phyloP scores from a whole-genome alignment of 768 basidiomycete species.

The Amanita thiersii region DNA sequence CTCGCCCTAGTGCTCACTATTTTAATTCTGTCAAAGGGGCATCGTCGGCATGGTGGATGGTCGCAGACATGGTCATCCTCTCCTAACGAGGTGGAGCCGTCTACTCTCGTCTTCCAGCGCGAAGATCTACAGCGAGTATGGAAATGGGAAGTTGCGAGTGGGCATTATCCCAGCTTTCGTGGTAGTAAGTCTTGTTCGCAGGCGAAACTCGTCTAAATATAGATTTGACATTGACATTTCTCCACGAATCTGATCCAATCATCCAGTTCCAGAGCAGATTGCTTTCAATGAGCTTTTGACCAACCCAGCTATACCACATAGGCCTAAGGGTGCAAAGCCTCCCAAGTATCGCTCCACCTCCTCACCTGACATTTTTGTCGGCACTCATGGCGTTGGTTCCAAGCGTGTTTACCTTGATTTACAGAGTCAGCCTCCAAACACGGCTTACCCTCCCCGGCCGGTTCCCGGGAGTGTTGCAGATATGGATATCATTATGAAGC shows the following conservation, averaged over 20 bases:
- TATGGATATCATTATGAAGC: constrained; percentile 77
- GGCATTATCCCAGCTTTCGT: constrained; percentile 75
- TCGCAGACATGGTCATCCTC: constrained; percentile 11
- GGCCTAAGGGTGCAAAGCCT: constrained; percentile 35
- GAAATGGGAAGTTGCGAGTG: constrained; percentile 89
- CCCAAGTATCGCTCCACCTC: constrained; percentile 41
- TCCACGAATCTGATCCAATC: too few species aligned
- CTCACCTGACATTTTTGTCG: constrained; percentile 29
- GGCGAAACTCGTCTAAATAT: background rate
- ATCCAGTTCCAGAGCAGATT: constrained; percentile 57
- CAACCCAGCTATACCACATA: constrained; percentile 62
- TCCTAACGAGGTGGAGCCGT: constrained; percentile 35
- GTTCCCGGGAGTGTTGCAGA: constrained; percentile 78
- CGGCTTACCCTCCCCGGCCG: constrained; percentile 82
- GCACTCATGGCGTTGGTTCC: constrained; percentile 63
- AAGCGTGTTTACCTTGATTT: constrained; percentile 71
- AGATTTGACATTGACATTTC: background rate
- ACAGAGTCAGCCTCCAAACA: constrained; percentile 45
- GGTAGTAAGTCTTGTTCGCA: constrained; percentile 40
- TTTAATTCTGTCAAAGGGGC: constrained; percentile 32
- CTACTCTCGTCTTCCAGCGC: constrained; percentile 61
- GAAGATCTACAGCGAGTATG: constrained; percentile 80
- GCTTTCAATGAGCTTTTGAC: constrained; percentile 44
- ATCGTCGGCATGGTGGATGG: constrained; percentile 18
- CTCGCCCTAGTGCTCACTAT: constrained; percentile 43